phyloP scores from a whole-genome alignment of 2,329 filamentous ascomycete genomes.

The Mycosphaerelloides madeirae region DNA sequence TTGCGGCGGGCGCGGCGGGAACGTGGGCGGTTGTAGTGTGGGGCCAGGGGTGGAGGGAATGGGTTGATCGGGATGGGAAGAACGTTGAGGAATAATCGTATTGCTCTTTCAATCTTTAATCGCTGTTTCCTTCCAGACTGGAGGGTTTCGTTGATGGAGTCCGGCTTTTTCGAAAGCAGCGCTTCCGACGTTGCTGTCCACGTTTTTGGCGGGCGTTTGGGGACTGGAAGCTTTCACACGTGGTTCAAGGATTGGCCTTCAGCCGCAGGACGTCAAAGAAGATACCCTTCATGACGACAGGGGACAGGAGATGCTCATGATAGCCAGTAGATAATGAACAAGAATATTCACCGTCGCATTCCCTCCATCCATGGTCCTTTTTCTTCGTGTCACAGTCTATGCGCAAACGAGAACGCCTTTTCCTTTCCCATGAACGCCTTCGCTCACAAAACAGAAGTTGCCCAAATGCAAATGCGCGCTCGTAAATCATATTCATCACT shows the following conservation, averaged over 20 bases:
- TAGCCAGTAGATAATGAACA: no score
- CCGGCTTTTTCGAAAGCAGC: background rate
- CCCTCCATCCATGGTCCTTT: no score
- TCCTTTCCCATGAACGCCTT: background rate
- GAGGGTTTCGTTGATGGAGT: background rate
- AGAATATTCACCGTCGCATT: no score
- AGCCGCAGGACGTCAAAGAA: background rate
- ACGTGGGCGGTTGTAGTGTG: conserved; percentile 42
- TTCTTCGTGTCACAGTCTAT: no score
- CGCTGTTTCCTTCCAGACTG: background rate
- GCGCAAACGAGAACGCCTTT: no score
- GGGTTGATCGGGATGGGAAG: conserved; percentile 12
- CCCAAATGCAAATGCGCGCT: background rate
- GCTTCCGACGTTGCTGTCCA: background rate
- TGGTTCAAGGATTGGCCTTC: conserved; percentile 1
- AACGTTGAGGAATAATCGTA: conserved; percentile 15
- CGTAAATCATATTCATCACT: background rate
- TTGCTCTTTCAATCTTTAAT: no score
- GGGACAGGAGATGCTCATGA: no score
- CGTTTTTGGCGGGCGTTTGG: background rate
- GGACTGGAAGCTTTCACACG: background rate
- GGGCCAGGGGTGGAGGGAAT: conserved; percentile 22
- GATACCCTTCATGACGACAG: no score
- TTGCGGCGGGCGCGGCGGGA: conserved; percentile 42
- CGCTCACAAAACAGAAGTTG: background rate